These are phyloP conservation scores for Suhomyces sp. DNA, from an alignment of 805 yeast species.

Conservation along the genomic window DNA sequence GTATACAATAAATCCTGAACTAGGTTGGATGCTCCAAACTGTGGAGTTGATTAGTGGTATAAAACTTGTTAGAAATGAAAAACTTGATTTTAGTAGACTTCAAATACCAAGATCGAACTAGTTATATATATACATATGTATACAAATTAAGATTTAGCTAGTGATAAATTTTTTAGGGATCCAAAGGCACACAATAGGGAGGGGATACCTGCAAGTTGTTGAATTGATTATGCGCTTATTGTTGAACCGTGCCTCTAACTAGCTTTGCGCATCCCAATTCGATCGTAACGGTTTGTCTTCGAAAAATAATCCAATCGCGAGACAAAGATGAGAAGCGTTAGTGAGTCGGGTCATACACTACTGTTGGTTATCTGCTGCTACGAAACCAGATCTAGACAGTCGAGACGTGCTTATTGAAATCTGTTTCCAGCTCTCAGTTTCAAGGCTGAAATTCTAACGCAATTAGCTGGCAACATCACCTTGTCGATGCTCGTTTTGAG, in stretches of 20 bases:
- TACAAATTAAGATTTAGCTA: background rate
- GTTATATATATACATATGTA: background rate
- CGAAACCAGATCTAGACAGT: background rate
- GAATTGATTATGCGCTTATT: background rate
- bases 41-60: background rate
- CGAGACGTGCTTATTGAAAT: background rate
- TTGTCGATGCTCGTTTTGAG: background rate
- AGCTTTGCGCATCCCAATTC: background rate
- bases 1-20: background rate
- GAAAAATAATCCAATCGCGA: background rate
- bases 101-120: background rate
- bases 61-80: background rate
- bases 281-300: background rate
- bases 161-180: background rate
- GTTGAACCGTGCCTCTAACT: background rate
- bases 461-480: background rate
- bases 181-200: background rate
- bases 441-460: background rate
- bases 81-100: background rate
- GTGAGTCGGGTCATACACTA: background rate
- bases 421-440: background rate
- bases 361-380: background rate
- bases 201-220: conserved; percentile 1
- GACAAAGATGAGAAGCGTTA: background rate
- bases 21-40: background rate